Base-by-base conservation (phyloP, 2,329 filamentous ascomycete species). In the Pestalotiopsis sp. region DNA sequence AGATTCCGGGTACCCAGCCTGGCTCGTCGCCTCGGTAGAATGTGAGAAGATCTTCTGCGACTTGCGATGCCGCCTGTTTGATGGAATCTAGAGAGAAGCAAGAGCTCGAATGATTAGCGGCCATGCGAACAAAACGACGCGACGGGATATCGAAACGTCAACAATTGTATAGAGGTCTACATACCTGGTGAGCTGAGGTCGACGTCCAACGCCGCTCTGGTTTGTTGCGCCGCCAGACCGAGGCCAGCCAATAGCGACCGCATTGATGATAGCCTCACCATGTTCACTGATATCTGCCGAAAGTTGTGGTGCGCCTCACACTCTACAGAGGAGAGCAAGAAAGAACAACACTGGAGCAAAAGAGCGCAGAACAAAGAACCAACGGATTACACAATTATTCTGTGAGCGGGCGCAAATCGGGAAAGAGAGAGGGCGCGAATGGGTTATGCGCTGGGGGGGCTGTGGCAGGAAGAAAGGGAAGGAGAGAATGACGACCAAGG, bases 1-100 rank as follows among this genome's bases (percentile, higher is more conserved):
- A 78, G 72, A 88, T 89, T 41, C 87, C 87, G 7, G 87, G 87
- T 17, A 84, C 85, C 75, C 83, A 79, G 66, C 87, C 86, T 1
- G 84, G 79, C 68, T 81, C 73, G 72, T 87, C 85, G 68, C 85
- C 86, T 49, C 83, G 78, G 76, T 88, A 88, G 73, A 83, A 84
- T 14, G 80, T 73, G 77, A 87, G 83, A 17, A 87, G 78, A 67
- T 88, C 85, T 75, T 84, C 80, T 13, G 85, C 85, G 20, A 88
- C 81, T 12, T 79, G 80, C 57, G 79, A 76, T n/a, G 86, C 84
- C 0, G 84, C 81, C 3, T 78, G 65, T 59, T 81, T 83, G 70
- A 87, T 86, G 11, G 83, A 83, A 2, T 78, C 86, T 87, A 56
- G 2, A 31, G n/a, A 31, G 66, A 36, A 23, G 5, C 56, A 59